Evolutionary conservation across 345 rosid genomes (phyloP), one percentile per base, ranked within the genome.

Genomic region (Sisymbrium irio): DNA sequence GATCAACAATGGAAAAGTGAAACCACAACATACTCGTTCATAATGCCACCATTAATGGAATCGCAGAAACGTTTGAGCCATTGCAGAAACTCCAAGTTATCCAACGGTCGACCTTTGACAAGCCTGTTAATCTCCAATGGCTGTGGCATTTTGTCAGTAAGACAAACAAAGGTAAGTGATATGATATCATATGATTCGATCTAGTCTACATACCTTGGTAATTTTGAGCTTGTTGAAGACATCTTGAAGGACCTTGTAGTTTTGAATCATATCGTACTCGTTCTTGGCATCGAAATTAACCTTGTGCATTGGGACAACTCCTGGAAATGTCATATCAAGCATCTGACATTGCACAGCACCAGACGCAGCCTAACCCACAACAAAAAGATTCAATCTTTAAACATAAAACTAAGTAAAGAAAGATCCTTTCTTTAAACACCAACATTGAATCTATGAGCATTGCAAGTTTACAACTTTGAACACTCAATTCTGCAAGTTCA

Each of bases 341-440:
- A 95, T 83, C 77, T 95, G 99, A 72, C 99, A 95, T 68, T 91
- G 99, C 65, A 95, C 97, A 62, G 97, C 97, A 67, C 99, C 97
- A 5, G 99, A 94, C 72, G 99, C 97, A 83, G 92, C 97, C 97
- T 78, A 59, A 3, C 22, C 19, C 49, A 11, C 20, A 47, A 41
- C n/a, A 42, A 19, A 6, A n/a, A n/a, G n/a, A n/a, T n/a, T n/a
- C n/a, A n/a, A n/a, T n/a, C n/a, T n/a, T n/a, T n/a, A n/a, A n/a
- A n/a, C n/a, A n/a, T n/a, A n/a, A n/a, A n/a, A n/a, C n/a, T n/a
- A n/a, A n/a, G n/a, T n/a, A 36, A 1, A 0, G 9, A 11, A 19
- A 3, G 1, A 28, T 28, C 32, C 15, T 56, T 53, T 27, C n/a
- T 40, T 5, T 61, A 54, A 54, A 53, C 63, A 63, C 19, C 46